Conservation (phyloP, 306 rosid genomes). For the Geum urbanum region DNA sequence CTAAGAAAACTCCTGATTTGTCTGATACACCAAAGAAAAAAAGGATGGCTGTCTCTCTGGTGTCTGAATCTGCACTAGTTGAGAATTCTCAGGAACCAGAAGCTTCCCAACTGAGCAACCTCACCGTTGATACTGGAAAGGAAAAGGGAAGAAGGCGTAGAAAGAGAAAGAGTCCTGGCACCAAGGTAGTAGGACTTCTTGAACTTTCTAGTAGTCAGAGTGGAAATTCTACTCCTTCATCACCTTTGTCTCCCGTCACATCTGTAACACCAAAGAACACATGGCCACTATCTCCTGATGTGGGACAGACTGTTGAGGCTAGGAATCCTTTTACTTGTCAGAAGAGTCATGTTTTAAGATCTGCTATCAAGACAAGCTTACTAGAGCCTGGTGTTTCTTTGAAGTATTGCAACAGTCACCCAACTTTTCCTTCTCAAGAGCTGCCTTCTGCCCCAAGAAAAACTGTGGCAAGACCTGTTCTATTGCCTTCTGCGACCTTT, state of each 20-base stretch:
- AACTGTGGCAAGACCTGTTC: slow-evolving; percentile 34
- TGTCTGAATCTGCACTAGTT: slow-evolving; percentile 25
- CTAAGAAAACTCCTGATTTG: slow-evolving; percentile 23
- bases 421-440: slow-evolving; percentile 31
- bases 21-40: slow-evolving; percentile 37
- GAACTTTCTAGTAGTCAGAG: slow-evolving; percentile 97
- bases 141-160: slow-evolving; percentile 66
- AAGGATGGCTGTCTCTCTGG: slow-evolving; percentile 29
- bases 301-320: slow-evolving; percentile 44
- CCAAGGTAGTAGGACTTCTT: slow-evolving; percentile 45
- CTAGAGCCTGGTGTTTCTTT: slow-evolving; percentile 28
- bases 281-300: slow-evolving; percentile 49
- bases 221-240: slow-evolving; percentile 95
- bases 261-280: slow-evolving; percentile 41
- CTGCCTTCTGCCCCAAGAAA: slow-evolving; percentile 36
- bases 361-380: slow-evolving; percentile 32
- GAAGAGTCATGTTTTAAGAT: slow-evolving; percentile 26
- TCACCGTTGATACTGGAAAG: slow-evolving; percentile 61
- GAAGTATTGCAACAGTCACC: slow-evolving; percentile 15
- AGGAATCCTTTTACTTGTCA: slow-evolving; percentile 33
- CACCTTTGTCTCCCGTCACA: slow-evolving; percentile 66
- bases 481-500: slow-evolving; percentile 47
- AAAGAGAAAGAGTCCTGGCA: slow-evolving; percentile 59
- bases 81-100: slow-evolving; percentile 37
- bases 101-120: slow-evolving; percentile 43